Base-by-base conservation (phyloP, 1,139 yeast genomes). In the Torulaspora pretoriensis region DNA sequence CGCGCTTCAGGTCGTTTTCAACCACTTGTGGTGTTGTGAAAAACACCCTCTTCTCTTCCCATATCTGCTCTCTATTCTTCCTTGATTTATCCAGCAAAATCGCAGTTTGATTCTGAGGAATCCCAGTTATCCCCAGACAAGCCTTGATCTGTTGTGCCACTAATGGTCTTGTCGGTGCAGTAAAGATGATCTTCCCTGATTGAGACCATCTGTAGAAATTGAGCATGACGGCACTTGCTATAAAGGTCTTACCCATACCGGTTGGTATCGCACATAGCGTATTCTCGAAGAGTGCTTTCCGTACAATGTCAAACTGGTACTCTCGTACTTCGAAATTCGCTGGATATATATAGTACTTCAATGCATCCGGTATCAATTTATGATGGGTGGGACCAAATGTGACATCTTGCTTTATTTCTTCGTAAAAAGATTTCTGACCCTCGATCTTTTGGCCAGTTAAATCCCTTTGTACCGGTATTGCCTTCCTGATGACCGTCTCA, bases 141-240 rank as follows among this genome's bases (percentile, higher is more conserved):
- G 97, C 97, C 58, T 85, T 86, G 54, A 92, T 85, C 64, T 94
- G 98, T 65, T 94, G 99, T 0, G 96, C 92, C n/a, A 94, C 98
- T 48, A 94, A 72, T 0, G 99, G 99, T 54, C 89, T 74, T 0
- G 99, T 94, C 0, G 99, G 99, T 0, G 99, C 98, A 83, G 92
- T 82, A 61, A 94, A 94, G 4, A 94, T 77, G 52, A 92, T 79
- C 60, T 89, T 92, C 4, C 89, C 80, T 10, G 69, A 66, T 7
- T 77, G 78, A 3, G 82, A 85, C 98, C 98, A 94, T 40, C 95
- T 69, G 55, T 77, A 81, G 67, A 77, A 94, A 61, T 94, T 94
- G 46, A 90, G 72, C 88, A 94, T 94, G 24, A 92, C 94, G 0
- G 96, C 83, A 34, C 95, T 81, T 1, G 98, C 97, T 57, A 94